phyloP scores from a whole-genome alignment of 371 early-diverging fungal genomes.

The Zancudomyces culisetae region DNA sequence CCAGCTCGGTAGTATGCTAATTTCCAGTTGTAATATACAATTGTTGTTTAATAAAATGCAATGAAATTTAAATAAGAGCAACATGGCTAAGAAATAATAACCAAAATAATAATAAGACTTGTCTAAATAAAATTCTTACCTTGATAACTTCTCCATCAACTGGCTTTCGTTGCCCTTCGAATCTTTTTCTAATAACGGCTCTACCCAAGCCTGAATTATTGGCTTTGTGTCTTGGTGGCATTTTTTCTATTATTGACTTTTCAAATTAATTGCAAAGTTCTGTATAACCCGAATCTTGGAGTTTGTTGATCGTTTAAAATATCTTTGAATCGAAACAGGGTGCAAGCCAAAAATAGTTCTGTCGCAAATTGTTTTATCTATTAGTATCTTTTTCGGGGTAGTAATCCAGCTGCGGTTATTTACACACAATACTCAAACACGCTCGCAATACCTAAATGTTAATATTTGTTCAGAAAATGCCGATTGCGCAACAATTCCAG shows the following conservation, averaged over 20 bases:
- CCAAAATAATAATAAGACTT: not conserved
- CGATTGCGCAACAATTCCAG: too few species aligned
- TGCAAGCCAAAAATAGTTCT: not conserved
- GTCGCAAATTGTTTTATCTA: too few species aligned
- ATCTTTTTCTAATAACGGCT: constrained; percentile 79
- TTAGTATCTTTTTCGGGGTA: too few species aligned
- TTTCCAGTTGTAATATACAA: too few species aligned
- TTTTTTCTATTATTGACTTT: too few species aligned
- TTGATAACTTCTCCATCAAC: constrained; percentile 16
- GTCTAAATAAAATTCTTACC: not conserved
- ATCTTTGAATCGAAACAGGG: not conserved
- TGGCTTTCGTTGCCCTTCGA: constrained; percentile 59
- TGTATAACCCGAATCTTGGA: not conserved
- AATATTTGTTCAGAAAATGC: too few species aligned
- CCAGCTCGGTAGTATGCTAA: constrained; percentile 68
- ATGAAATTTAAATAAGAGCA: too few species aligned
- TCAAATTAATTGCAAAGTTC: not conserved
- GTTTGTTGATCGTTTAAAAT: not conserved
- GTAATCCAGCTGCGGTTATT: too few species aligned
- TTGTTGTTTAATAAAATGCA: too few species aligned
- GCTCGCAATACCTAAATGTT: too few species aligned
- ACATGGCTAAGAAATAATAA: too few species aligned
- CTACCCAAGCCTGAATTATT: constrained; percentile 40
- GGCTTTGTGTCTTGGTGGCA: not conserved
- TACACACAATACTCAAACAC: too few species aligned